phyloP scores from a whole-genome alignment of 202 grass and related monocot genomes.

The Elaeis oleifera region DNA sequence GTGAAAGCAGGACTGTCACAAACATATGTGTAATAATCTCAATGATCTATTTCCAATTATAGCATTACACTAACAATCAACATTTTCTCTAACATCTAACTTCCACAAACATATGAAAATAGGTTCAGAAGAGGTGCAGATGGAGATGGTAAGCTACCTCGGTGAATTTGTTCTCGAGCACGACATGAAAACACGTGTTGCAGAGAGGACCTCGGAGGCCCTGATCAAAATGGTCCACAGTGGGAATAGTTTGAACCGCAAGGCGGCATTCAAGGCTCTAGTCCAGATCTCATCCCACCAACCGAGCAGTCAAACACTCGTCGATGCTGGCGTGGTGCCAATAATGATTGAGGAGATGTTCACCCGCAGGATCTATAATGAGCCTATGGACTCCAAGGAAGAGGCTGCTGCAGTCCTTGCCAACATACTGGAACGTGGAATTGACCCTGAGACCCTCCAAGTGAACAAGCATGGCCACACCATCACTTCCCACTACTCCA shows the following conservation, averaged over 20 bases:
- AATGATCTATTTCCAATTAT: no score
- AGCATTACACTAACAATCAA: no score
- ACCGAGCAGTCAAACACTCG: slow-evolving; percentile 44
- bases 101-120: background rate
- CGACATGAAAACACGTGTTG: slow-evolving; percentile 63
- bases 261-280: slow-evolving; percentile 60
- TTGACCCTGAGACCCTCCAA: slow-evolving; percentile 37
- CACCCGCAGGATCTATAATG: slow-evolving; percentile 48
- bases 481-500: slow-evolving; percentile 77
- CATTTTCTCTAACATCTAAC: no score
- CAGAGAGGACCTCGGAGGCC: slow-evolving; percentile 44
- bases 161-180: slow-evolving; percentile 68
- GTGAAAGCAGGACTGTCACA: no score
- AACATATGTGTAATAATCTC: no score
- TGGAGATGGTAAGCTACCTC: slow-evolving; percentile 89
- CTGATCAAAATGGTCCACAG: slow-evolving; percentile 69
- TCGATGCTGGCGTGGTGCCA: slow-evolving; percentile 40
- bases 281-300: slow-evolving; percentile 77
- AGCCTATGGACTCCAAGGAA: slow-evolving; percentile 51
- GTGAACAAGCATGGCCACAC: slow-evolving; percentile 89
- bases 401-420: slow-evolving; percentile 58
- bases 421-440: slow-evolving; percentile 58
- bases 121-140: slow-evolving; percentile 80
- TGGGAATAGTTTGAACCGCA: slow-evolving; percentile 33
- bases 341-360: slow-evolving; percentile 76